Evolutionary conservation across 352 stramenopile genomes (phyloP).

Genomic region (Phytophthora pseudosyringae): DNA sequence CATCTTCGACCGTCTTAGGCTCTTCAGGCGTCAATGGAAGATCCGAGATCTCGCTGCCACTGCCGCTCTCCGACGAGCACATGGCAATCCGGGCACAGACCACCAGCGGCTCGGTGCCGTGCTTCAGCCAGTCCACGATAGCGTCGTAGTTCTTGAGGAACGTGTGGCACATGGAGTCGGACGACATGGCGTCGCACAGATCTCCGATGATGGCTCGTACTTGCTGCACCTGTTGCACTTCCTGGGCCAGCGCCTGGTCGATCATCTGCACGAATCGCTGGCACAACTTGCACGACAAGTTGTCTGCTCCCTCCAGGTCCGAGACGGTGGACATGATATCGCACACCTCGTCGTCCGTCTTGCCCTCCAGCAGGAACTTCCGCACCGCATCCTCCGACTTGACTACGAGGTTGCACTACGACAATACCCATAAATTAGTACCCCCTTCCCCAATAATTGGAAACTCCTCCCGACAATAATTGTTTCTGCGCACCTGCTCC

Average conservation of each 20-base stretch:
- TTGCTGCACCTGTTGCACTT: constrained; percentile 68
- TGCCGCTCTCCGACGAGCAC: constrained; percentile 47
- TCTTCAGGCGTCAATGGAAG: constrained; percentile 12
- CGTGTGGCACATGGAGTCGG: constrained; percentile 80
- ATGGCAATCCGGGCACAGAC: constrained; percentile 70
- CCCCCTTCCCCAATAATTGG: constrained; percentile 6
- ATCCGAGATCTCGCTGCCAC: constrained; percentile 12
- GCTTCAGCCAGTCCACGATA: constrained; percentile 79
- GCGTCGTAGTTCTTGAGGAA: constrained; percentile 80
- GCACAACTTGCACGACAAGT: constrained; percentile 75
- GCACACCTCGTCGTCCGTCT: constrained; percentile 59
- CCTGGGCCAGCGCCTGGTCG: constrained; percentile 55
- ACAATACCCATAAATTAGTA: constrained; percentile 11
- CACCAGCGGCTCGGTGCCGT: constrained; percentile 65
- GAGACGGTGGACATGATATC: constrained; percentile 35
- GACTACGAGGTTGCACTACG: constrained; percentile 49
- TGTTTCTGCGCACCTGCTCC: constrained; percentile 32
- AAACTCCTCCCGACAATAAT: constrained; percentile 4
- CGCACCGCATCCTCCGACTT: constrained; percentile 51
- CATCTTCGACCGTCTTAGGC: constrained; percentile 8
- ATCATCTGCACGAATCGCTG: constrained; percentile 83
- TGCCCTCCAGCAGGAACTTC: constrained; percentile 47
- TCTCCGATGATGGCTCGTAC: constrained; percentile 80
- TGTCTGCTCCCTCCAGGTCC: constrained; percentile 39
- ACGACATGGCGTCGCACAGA: constrained; percentile 71